Evolutionary conservation across 192 early-diverging fungal species (phyloP), one percentile per base, ranked within the genome.

Genomic region (Rhizophagus sp.): DNA sequence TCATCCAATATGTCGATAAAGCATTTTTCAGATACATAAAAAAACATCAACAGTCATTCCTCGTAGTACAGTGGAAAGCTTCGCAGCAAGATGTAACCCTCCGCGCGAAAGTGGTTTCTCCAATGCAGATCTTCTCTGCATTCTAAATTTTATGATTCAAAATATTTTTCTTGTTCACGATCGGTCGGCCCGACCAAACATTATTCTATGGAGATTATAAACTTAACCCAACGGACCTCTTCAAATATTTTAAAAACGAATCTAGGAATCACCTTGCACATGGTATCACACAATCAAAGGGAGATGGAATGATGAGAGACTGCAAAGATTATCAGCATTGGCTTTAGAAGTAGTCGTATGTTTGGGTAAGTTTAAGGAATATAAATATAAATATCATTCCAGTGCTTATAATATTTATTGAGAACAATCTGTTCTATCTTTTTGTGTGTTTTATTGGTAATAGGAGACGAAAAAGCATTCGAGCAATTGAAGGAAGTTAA

Each of bases 141-240:
- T 73, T 52, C n/a, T 73, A 73, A 73, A 57, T 57, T 73, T 73
- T 30, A 52, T 61, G 19, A 49, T 57, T 47, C 25, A 57, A 73
- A 73, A 50, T n/a, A 73, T n/a, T 57, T 73, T 52, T 9, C 72
- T 73, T 73, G 72, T 73, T 73, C 24, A 73, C 25, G 44, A 57
- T 7, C 52, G 41, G 72, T 30, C 49, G 44, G 44, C 25, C 49
- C n/a, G 47, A 57, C 24, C 47, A 73, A 57, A 57, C 72, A 73
- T 44, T 73, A 73, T 73, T 73, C 52, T 17, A 30, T 57, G 72
- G 72, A 11, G 11, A 39, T 33, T 39, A 69, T 19, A 69, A 39
- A 41, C 30, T 69, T 33, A 69, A 69, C 30, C 34, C 34, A 34
- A 33, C 36, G 15, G 67, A 69, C 5, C 34, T 69, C 12, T 69